Conservation (phyloP, 495 filamentous ascomycete species). For the Penicillium atrosanguineum region DNA sequence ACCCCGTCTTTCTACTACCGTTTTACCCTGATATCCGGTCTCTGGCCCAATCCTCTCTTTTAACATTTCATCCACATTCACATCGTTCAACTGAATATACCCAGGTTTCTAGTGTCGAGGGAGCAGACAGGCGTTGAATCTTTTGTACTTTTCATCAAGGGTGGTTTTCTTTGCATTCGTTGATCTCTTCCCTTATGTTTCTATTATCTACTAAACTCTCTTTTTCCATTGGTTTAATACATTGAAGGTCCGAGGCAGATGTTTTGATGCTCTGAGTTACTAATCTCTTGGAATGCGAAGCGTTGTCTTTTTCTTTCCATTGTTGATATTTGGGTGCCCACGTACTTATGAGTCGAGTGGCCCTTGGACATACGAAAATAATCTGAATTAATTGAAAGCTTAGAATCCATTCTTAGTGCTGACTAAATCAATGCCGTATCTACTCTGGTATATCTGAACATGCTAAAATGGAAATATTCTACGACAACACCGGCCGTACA, state of each 20-base stretch:
- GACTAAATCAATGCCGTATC: background rate
- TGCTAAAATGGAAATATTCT: background rate
- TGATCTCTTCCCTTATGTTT: background rate
- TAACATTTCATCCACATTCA: background rate
- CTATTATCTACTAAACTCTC: background rate
- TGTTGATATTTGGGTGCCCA: background rate
- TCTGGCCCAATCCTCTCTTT: background rate
- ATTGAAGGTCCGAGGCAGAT: background rate
- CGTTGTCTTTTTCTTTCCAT: background rate
- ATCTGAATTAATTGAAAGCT: background rate
- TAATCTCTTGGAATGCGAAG: background rate
- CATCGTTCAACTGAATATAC: conserved; percentile 9
- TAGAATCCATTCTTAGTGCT: background rate
- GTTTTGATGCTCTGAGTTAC: background rate
- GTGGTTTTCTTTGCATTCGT: background rate
- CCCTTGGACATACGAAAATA: background rate
- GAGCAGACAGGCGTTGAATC: conserved; percentile 6
- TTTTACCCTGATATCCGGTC: background rate
- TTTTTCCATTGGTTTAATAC: background rate
- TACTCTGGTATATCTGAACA: background rate
- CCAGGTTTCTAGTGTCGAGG: conserved; percentile 7
- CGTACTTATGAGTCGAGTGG: too few species aligned
- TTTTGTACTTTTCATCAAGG: background rate
- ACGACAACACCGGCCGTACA: background rate
- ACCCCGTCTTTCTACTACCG: background rate